Conservation (phyloP, 495 filamentous ascomycete species). For the Xylona heveae region DNA sequence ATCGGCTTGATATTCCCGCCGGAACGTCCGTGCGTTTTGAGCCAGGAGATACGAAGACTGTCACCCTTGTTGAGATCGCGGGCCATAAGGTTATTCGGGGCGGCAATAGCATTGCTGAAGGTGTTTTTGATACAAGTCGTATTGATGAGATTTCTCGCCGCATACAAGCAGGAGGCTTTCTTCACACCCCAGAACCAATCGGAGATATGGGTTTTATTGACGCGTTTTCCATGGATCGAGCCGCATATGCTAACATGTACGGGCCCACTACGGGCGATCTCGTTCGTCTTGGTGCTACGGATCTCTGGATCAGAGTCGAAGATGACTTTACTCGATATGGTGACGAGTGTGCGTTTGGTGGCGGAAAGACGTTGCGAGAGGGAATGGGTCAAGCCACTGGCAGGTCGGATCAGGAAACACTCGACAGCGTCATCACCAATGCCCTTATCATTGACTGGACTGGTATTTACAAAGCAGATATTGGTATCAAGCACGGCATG, state of each 20-base stretch:
- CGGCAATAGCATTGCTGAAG: slow-evolving; percentile 61
- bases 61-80: slow-evolving; percentile 79
- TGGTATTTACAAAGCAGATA: slow-evolving; percentile 94
- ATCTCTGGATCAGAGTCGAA: slow-evolving; percentile 86
- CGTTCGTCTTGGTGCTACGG: slow-evolving; percentile 62
- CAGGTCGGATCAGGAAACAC: slow-evolving; percentile 39
- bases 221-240: slow-evolving; percentile 49
- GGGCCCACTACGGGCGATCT: slow-evolving; percentile 78
- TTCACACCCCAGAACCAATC: slow-evolving; percentile 44
- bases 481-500: slow-evolving; percentile 74
- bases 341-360: slow-evolving; percentile 90
- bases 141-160: slow-evolving; percentile 40
- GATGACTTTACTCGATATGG: slow-evolving; percentile 70
- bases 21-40: slow-evolving; percentile 91
- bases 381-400: slow-evolving; percentile 92
- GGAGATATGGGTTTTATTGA: slow-evolving; percentile 31
- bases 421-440: slow-evolving; percentile 85
- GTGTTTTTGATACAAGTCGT: slow-evolving; percentile 38
- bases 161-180: slow-evolving; percentile 53
- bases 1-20: slow-evolving; percentile 70
- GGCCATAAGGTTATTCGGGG: slow-evolving; percentile 66
- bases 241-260: slow-evolving; percentile 71
- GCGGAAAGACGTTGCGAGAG: slow-evolving; percentile 83
- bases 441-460: slow-evolving; percentile 80
- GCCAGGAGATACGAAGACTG: slow-evolving; percentile 82